Percentiles rank a stretch among this genome's conserved stretches.
Conservation (phyloP, 345 rosid genomes). For the Dipteronia dyeriana region DNA sequence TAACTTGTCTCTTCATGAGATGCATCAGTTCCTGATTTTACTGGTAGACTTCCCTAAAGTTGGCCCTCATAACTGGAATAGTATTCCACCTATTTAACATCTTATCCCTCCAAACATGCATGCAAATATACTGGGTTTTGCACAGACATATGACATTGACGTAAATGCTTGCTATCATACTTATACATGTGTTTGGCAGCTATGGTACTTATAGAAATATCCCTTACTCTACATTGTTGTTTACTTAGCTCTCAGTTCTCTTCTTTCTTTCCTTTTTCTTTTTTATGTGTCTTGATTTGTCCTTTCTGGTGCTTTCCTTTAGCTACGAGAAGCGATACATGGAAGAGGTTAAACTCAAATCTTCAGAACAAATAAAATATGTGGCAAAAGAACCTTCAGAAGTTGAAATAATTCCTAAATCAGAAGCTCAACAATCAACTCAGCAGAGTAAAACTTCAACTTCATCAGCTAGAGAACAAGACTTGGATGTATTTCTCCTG, state of each 20-base stretch:
- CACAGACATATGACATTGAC: not conserved
- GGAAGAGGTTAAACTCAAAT: constrained; percentile 37
- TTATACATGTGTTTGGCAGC: constrained; percentile 1
- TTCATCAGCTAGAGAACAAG: constrained; percentile 42
- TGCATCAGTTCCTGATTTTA: constrained; percentile 10
- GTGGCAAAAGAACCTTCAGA: constrained; percentile 27
- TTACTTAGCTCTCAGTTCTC: not conserved
- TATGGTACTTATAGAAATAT: not conserved
- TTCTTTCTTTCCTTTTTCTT: no score
- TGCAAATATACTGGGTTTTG: not conserved
- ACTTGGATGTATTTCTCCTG: constrained; percentile 61
- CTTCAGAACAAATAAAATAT: constrained; percentile 33
- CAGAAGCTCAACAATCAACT: constrained; percentile 29
- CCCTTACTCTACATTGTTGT: not conserved
- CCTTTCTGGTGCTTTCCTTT: constrained; percentile 18
- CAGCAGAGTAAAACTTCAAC: constrained; percentile 36
- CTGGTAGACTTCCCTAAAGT: not conserved
- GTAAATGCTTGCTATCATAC: not conserved
- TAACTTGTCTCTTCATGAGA: constrained; percentile 13
- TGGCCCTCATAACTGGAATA: not conserved
- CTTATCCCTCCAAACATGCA: not conserved
- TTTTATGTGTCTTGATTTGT: not conserved
- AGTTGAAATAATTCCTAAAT: constrained; percentile 27
- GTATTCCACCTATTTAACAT: not conserved
- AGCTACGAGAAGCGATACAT: constrained; percentile 53